A percentile compares a stretch with the other conserved stretches of the same genome.
phyloP scores from a whole-genome alignment of 192 early-diverging fungal genomes.

The Backusella australiensis region DNA sequence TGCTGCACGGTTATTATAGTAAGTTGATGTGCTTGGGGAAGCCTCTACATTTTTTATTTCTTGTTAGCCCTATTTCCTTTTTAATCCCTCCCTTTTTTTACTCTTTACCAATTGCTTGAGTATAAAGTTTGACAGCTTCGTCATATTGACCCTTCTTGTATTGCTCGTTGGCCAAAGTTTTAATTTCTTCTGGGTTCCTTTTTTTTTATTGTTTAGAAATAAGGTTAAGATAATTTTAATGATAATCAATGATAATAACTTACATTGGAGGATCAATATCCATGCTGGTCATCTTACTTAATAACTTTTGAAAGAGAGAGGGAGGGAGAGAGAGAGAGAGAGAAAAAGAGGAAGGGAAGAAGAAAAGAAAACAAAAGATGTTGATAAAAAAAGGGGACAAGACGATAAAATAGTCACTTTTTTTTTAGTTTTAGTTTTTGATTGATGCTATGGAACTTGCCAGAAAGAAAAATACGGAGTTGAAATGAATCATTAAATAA shows the following conservation, averaged over 20 bases:
- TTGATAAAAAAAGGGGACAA: background rate
- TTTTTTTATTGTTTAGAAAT: background rate
- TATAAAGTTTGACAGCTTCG: constrained; percentile 68
- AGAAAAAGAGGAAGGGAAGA: background rate
- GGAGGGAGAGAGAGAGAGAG: background rate
- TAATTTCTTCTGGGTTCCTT: constrained; percentile 61
- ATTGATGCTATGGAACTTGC: constrained; percentile 1
- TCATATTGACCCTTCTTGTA: constrained; percentile 71
- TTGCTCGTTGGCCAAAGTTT: constrained; percentile 64
- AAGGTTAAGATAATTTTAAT: background rate
- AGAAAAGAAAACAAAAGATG: constrained; percentile 2
- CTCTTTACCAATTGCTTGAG: constrained; percentile 61
- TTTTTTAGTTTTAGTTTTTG: background rate
- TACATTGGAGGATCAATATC: background rate
- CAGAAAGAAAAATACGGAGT: constrained; percentile 8
- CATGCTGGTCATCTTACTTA: background rate
- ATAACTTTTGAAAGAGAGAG: background rate
- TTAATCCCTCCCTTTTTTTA: background rate
- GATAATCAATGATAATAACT: background rate
- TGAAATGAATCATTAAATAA: background rate
- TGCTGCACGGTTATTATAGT: constrained; percentile 78
- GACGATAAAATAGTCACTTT: background rate
- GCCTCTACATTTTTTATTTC: constrained; percentile 36
- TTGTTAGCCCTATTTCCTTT: background rate
- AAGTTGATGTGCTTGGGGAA: constrained; percentile 59